Evolutionary conservation across 2,329 filamentous ascomycete genomes (phyloP).

Genomic region (Fusarium nematophilum): DNA sequence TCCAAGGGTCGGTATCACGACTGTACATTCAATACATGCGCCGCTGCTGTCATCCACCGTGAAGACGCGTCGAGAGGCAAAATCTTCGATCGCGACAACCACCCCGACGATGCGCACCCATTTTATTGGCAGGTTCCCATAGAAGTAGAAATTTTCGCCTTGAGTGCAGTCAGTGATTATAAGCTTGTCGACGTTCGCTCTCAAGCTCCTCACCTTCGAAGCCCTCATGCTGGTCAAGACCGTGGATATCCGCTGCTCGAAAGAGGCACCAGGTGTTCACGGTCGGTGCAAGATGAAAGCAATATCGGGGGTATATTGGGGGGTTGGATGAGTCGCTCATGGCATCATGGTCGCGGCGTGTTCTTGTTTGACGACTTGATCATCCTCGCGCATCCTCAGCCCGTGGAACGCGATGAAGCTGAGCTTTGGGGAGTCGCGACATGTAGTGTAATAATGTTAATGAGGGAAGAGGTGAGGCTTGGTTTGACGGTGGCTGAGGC

Average conservation of each 20-base stretch:
- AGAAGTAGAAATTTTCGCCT: conserved; percentile 71
- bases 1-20: conserved; percentile 19
- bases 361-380: neutral
- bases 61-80: conserved; percentile 58
- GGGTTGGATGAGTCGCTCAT: conserved; percentile 58
- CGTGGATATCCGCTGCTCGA: conserved; percentile 61
- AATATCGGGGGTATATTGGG: conserved; percentile 69
- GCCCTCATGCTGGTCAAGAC: conserved; percentile 59
- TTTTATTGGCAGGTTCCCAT: conserved; percentile 79
- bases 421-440: conserved; percentile 10
- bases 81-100: conserved; percentile 71
- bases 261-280: conserved; percentile 70
- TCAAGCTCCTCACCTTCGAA: conserved; percentile 61
- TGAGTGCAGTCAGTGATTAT: conserved; percentile 11
- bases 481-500: conserved; percentile 6
- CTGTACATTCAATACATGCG: conserved; percentile 62
- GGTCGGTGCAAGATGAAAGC: conserved; percentile 72
- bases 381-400: conserved; percentile 23
- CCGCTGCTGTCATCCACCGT: conserved; percentile 76
- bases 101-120: conserved; percentile 79
- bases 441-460: conserved; percentile 6
- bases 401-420: neutral
- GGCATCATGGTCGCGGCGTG: conserved; percentile 52
- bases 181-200: no score
- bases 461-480: conserved; percentile 14